phyloP scores from a whole-genome alignment of 2,329 filamentous ascomycete species.

The Sordariomycetes sp. region DNA sequence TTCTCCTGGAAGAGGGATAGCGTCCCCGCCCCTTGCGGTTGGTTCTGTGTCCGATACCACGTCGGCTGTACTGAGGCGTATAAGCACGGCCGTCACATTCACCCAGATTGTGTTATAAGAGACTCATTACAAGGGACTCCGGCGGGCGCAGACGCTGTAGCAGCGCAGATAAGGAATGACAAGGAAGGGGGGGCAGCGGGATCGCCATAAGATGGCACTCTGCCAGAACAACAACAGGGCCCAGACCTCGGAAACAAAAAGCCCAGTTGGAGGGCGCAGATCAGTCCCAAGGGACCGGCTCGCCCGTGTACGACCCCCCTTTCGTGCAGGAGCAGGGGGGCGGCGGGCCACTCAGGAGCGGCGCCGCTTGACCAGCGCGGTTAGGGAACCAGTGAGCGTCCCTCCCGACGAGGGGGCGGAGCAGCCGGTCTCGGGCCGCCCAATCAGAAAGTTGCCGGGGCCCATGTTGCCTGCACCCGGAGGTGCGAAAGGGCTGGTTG shows the following conservation, averaged over 20 bases:
- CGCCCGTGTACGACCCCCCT: not conserved
- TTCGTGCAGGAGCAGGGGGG: not conserved
- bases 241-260: not conserved
- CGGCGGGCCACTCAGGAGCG: not conserved
- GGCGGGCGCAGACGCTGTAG: no score
- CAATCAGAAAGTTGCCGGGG: not conserved
- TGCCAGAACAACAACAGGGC: not conserved
- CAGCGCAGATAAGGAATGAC: not conserved
- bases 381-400: not conserved
- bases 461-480: not conserved
- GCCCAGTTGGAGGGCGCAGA: not conserved
- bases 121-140: no score
- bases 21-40: not conserved
- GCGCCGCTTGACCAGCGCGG: not conserved
- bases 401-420: not conserved
- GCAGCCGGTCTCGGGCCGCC: not conserved
- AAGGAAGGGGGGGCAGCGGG: not conserved
- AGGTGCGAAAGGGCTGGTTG: not conserved
- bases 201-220: not conserved
- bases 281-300: not conserved
- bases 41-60: not conserved
- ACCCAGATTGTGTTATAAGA: not conserved
- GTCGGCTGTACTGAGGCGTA: not conserved
- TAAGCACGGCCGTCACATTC: not conserved
- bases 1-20: not conserved